phyloP scores from a whole-genome alignment of 2,329 filamentous ascomycete genomes.

The Exutisphaerella laricina region DNA sequence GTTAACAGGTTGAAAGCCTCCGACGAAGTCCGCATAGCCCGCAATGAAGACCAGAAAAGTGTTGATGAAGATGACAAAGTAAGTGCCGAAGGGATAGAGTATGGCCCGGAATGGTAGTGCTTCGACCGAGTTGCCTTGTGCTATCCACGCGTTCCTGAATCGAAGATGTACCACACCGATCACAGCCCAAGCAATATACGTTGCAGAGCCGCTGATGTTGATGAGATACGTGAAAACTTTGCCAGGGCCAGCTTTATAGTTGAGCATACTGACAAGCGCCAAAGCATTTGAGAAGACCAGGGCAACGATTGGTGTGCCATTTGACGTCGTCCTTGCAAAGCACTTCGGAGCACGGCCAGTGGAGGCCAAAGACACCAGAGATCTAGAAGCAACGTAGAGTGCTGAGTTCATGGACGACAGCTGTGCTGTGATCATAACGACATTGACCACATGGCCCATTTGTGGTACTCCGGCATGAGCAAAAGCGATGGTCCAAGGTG shows the following conservation, averaged over 20 bases:
- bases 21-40: conserved; percentile 48
- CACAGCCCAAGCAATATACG: conserved; percentile 14
- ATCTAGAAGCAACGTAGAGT: conserved; percentile 9
- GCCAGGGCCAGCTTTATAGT: conserved; percentile 7
- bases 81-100: conserved; percentile 59
- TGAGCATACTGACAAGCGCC: conserved; percentile 11
- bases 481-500: conserved; percentile 13
- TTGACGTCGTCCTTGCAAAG: conserved; percentile 10
- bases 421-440: conserved; percentile 8
- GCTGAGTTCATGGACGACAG: conserved; percentile 10
- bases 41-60: conserved; percentile 64
- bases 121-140: conserved; percentile 8
- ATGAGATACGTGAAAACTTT: conserved; percentile 12
- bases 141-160: conserved; percentile 11
- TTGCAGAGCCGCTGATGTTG: conserved; percentile 11
- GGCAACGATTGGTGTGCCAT: conserved; percentile 10
- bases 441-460: conserved; percentile 14
- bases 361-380: conserved; percentile 10
- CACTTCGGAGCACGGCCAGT: conserved; percentile 10
- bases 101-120: conserved; percentile 48
- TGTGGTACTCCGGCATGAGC: conserved; percentile 10
- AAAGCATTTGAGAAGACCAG: conserved; percentile 8
- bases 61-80: conserved; percentile 62
- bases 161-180: conserved; percentile 10
- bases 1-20: conserved; percentile 26